Evolutionary conservation across 495 filamentous ascomycete species (phyloP), one percentile per base, ranked within the genome.

Genomic region (Penicillium silybi): DNA sequence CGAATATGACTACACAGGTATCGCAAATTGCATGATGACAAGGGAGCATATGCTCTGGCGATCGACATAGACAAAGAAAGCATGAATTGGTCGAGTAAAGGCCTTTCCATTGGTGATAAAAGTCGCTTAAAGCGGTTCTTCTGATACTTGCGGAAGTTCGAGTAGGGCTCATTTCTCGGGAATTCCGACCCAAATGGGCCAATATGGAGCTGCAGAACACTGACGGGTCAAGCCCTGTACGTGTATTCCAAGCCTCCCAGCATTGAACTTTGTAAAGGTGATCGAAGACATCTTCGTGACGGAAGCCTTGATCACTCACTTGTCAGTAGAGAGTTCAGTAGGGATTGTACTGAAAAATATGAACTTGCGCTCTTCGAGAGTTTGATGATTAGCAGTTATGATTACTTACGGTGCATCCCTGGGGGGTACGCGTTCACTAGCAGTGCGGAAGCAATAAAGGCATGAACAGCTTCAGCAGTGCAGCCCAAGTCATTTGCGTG

Each of bases 1-100:
- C 58, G 35, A 64, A 67, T 13, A 62, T 57, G 4, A 38, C 37
- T 0, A 64, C 52, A 32, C 62, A 73, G 15, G 10, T 53, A 22
- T 70, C 57, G 41, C 62, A 73, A 6, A 71, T 52, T 7, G 53
- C 40, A 55, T 73, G 60, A 18, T 44, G 41, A 48, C 65, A 73
- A 3, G 59, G 48, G 7, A 71, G 48, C 34, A 64, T 42, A 48
- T 71, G 56, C 44, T 66, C 57, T 18, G 63, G 65, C 16, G 45
- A 50, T 9, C 47, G 42, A 43, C 23, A 45, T 16, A 71, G 11
- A 35, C 61, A 71, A 4, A 57, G 46, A 17, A 62, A 46, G 44
- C 61, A 73, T 18, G 41, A 54, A 4, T 29, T 51, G 2, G 41
- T 20, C 4, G 41, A 42, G 19, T 6, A 4, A 5, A 20, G 19